Base-by-base conservation (phyloP, 768 basidiomycete species). In the Phaffia australis region DNA sequence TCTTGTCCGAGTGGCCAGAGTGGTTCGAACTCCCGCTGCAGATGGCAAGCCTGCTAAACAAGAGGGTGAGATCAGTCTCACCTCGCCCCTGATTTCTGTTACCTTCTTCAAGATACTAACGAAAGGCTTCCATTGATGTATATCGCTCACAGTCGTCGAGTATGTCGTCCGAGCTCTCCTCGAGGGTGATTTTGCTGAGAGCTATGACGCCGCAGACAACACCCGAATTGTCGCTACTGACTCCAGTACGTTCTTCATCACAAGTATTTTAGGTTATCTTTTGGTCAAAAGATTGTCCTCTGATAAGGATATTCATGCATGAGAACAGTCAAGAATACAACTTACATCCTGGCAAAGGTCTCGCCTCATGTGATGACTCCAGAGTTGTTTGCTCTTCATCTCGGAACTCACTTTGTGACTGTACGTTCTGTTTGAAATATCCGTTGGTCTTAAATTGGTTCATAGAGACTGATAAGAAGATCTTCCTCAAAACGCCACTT, bases 201-300 rank as follows among this genome's bases (percentile, higher is more conserved):
- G 72, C 3, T 97, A 87, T 76, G 94, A 89, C 3, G 71, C 89
- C 70, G 89, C 88, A 0, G 89, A 97, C 73, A 98, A 98, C 77
- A 82, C 82, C 9, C 83, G 86, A 14, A 81, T 95, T 14, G 89
- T 98, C 1, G 86, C 93, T 2, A 98, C 92, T 1, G 93, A 98
- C 77, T 88, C 89, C 1, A 85, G 89, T 89, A 71, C 72, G 86
- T 79, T 29, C 25, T 62, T 21, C 50, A 15, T 19, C 29, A 4
- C 19, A 23, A 18, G 55, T 15, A 21, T 18, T 50, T 6, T 42
- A 32, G 18, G 42, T 30, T 18, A 42, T 48, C 29, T 21, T 21
- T 60, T 21, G n/a, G 21, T 55, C 58, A n/a, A 35, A 25, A 6
- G 6, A 48, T 63, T n/a, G 56, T 59, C 56, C 25, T 9, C 25